Base-by-base conservation (phyloP, 1,139 yeast species). In the Zhuliangozyma parablackwelliae region DNA sequence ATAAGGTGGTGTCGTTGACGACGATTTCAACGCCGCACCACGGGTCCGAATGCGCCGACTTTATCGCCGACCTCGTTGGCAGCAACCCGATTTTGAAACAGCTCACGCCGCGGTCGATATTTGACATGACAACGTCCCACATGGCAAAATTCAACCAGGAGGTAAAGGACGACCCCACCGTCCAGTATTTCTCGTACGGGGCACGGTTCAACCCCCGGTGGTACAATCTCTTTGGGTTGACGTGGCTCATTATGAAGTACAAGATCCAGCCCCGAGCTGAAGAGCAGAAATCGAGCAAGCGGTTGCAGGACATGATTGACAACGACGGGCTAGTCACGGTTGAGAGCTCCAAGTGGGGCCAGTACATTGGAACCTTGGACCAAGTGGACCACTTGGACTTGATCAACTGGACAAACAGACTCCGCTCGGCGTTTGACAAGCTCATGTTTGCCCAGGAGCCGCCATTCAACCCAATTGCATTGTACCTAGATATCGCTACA, bases 271-370 rank as follows among this genome's bases (percentile, higher is more conserved):
- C 41, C 13, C 41, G 8, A 6, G 7, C 12, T 16, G 24, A 31
- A 7, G 36, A 36, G n/a, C 36, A 38, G 23, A 34, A 36, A 11
- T 43, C 29, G 25, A 38, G 31, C 13, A 29, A 35, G 10, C 7
- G 24, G 24, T 36, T 39, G 12, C 39, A 40, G 12, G 37, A 27
- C 3, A 34, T 37, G n/a, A 34, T 52, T 9, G 82, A 76, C 26
- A 89, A 87, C 55, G 97, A 89, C 61, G 97, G 97, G 0, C 59
- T 89, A 61, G 95, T 89, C 1, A 82, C 92, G 44, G 84, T 87
- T 1, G 66, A 69, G 29, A 84, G 95, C 42, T 69, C 95, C 1
- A 75, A 74, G 51, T 89, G 96, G 96, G 97, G 96, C 0, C 62
- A 75, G 30, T 87, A 85, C 55, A 52, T 81, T 46, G 97, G 96